Evolutionary conservation across 768 basidiomycete genomes (phyloP), one percentile per base, ranked within the genome.

Genomic region (Cystobasidium ongulense): DNA sequence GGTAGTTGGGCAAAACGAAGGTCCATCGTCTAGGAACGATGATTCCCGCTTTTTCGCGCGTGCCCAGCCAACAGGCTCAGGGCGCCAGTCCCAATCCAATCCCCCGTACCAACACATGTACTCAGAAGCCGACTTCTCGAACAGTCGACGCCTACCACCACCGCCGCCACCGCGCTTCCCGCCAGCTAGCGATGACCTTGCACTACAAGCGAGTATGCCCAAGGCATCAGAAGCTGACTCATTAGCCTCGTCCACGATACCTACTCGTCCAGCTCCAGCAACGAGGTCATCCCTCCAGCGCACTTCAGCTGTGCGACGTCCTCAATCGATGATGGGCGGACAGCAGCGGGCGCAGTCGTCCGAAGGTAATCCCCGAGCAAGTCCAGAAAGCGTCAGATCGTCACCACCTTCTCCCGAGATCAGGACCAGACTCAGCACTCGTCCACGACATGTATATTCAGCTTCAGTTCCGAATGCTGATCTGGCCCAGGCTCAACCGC

Each of bases 371-470:
- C 4, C 21, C 4, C 11, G 59, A 25, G 21, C 18, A 17, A 61
- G 23, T 10, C 11, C 36, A 27, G 59, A 61, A 61, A 38, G 36
- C 31, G 29, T 17, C 11, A 27, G 35, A 39, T 25, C 35, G 3
- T 5, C 17, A 36, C 43, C 38, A 7, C 65, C 43, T 10, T 67
- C 65, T 4, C 39, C 29, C 8, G 54, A 54, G n/a, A 59, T 61
- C n/a, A 46, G 68, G 5, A 36, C 46, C 8, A 29, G n/a, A 31
- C 54, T 71, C 27, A 71, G 53, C 21, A 61, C 21, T 36, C n/a
- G 68, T 27, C 68, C 68, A 5, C 53, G 68, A 21, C 68, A 71
- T 29, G 53, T 71, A 15, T 71, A 71, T 41, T 65, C 63, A 4
- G 33, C 63, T 5, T 65, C 63, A 29, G 63, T 65, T 2, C 63